Base-by-base conservation (phyloP, 768 basidiomycete genomes). In the Suillus brevipes region DNA sequence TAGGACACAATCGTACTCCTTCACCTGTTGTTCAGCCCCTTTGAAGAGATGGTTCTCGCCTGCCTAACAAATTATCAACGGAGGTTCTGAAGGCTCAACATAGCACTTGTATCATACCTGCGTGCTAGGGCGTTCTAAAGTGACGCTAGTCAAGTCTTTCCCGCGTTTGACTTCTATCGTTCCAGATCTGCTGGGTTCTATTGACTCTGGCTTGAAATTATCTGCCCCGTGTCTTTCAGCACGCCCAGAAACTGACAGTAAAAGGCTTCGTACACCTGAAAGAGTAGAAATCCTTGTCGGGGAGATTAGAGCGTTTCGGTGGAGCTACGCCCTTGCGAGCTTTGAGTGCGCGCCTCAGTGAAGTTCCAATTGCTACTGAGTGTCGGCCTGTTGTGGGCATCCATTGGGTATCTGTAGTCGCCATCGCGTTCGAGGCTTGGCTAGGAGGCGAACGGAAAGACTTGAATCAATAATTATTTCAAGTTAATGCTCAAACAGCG, bases 1-100 rank as follows among this genome's bases (percentile, higher is more conserved):
- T 47, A 94, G 80, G 8, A 93, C 85, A 67, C 92, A 94, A 60
- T 92, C 90, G 69, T 82, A 82, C 55, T 92, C 89, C 72, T 86
- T 89, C 8, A 88, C 83, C 2, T 83, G 75, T 18, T 78, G 78
- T 70, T 90, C 90, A 9, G 71, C 69, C 4, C 91, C 91, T 45
- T 75, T 78, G 70, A 87, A 92, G 43, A 84, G 69, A 69, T 87
- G 82, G 14, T 73, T 81, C 64, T 89, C 86, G 20, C 81, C 82
- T 3, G 78, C 72, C 87, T 88, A 70, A 23, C 10, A 34, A 18
- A 60, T 23, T 40, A 56, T 50, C 18, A 65, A 61, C 45, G 63
- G 13, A 61, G 4, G 38, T 31, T n/a, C 38, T 12, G 25, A 64
- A 25, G 14, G 9, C 25, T 60, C 18, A 42, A 10, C 9, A 31